Conservation (phyloP, 371 early-diverging fungal genomes). For the Lichtheimia ramosa region DNA sequence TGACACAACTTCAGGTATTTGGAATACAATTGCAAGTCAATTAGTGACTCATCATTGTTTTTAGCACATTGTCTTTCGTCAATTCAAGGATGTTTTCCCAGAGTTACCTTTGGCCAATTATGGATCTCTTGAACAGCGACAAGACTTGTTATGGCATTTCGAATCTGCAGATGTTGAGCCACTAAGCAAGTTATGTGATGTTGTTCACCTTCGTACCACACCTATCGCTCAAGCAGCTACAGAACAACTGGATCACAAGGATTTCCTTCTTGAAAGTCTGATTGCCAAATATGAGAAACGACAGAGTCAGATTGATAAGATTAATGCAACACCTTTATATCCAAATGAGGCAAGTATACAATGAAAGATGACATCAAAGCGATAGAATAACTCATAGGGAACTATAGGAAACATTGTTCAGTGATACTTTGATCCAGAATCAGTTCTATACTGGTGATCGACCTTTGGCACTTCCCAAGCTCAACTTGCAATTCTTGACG, state of each 20-base stretch:
- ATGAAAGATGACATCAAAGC: background rate
- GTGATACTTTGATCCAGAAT: constrained; percentile 53
- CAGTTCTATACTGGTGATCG: constrained; percentile 68
- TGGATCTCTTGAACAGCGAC: constrained; percentile 59
- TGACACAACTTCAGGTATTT: constrained; percentile 63
- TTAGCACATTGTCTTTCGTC: constrained; percentile 58
- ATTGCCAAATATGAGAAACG: constrained; percentile 60
- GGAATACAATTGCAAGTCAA: constrained; percentile 19
- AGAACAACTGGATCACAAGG: constrained; percentile 27
- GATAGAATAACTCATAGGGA: background rate
- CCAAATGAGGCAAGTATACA: constrained; percentile 69
- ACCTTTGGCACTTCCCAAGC: constrained; percentile 83
- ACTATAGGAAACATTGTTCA: constrained; percentile 49
- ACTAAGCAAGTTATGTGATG: constrained; percentile 54
- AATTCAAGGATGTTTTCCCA: constrained; percentile 65
- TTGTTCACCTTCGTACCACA: constrained; percentile 58
- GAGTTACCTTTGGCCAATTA: constrained; percentile 78
- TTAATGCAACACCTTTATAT: constrained; percentile 75
- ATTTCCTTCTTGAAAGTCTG: constrained; percentile 58
- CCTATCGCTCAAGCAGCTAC: constrained; percentile 17
- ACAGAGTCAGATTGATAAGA: constrained; percentile 66
- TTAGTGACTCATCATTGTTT: background rate
- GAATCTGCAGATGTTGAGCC: constrained; percentile 45
- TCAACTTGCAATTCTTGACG: constrained; percentile 92
- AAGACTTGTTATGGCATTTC: constrained; percentile 59